These are phyloP conservation scores for Flaveria ramosissima DNA, from an alignment of 129 eudicot species.

Conservation along the genomic window DNA sequence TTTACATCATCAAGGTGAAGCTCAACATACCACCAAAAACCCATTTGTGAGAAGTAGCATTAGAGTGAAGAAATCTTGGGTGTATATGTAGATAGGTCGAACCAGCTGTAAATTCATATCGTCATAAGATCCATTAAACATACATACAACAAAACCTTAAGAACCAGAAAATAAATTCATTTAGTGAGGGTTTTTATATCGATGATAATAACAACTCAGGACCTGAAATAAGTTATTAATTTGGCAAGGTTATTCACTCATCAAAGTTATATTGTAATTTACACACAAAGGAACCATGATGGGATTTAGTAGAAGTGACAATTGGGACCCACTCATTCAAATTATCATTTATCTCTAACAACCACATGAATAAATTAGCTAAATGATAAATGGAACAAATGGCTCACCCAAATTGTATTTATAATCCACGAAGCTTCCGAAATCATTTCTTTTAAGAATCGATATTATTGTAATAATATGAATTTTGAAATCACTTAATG, in stretches of 20 bases:
- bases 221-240: not conserved
- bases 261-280: not conserved
- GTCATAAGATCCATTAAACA: slow-evolving; percentile 19
- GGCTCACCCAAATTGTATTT: slow-evolving; percentile 2
- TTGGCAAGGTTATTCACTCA: not conserved
- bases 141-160: not conserved
- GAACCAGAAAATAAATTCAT: not conserved
- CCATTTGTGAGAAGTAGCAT: slow-evolving; percentile 99
- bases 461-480: not conserved
- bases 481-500: not conserved
- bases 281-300: slow-evolving; percentile 7
- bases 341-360: slow-evolving; percentile 8
- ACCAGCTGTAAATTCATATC: slow-evolving; percentile 51
- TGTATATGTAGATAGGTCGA: slow-evolving; percentile 66
- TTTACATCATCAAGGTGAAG: not conserved
- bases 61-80: slow-evolving; percentile 92
- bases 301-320: slow-evolving; percentile 10
- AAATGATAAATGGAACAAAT: not conserved
- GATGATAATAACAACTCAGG: not conserved
- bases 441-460: not conserved
- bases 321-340: not conserved
- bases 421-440: not conserved
- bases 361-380: not conserved
- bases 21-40: slow-evolving; percentile 82
- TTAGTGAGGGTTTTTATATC: not conserved